These are phyloP conservation scores for Colletotrichum chrysophilum DNA, from an alignment of 2,329 filamentous ascomycete genomes.

Conservation along the genomic window DNA sequence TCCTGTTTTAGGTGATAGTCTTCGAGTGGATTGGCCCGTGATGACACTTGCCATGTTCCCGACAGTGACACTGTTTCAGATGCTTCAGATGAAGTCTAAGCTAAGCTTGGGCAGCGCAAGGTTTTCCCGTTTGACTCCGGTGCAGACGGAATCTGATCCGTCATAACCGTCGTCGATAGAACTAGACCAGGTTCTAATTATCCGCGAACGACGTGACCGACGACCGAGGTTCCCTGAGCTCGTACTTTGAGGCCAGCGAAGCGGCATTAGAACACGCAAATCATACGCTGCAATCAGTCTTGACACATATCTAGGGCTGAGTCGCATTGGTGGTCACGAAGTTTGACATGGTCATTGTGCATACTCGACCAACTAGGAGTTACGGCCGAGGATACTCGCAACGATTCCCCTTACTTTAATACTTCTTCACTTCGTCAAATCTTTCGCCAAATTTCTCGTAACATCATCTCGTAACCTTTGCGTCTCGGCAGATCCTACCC, in stretches of 20 bases:
- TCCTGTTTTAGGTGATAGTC: not conserved
- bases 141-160: not conserved
- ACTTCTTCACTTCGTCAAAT: not conserved
- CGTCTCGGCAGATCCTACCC: not conserved
- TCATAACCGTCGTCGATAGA: not conserved
- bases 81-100: not conserved
- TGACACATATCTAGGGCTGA: not conserved
- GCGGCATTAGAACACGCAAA: not conserved
- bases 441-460: not conserved
- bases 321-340: not conserved
- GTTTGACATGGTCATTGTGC: not conserved
- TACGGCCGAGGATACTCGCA: not conserved
- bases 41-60: not conserved
- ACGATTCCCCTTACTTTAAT: not conserved
- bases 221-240: not conserved
- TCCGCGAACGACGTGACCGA: not conserved
- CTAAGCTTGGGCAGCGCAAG: not conserved
- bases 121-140: not conserved
- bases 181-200: not conserved
- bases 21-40: not conserved
- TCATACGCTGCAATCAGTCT: not conserved
- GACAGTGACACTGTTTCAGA: not conserved
- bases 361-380: not conserved
- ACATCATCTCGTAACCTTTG: not conserved
- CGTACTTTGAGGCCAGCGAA: not conserved